Conservation (phyloP, 352 stramenopile genomes). For the Pythium aphanidermatum region DNA sequence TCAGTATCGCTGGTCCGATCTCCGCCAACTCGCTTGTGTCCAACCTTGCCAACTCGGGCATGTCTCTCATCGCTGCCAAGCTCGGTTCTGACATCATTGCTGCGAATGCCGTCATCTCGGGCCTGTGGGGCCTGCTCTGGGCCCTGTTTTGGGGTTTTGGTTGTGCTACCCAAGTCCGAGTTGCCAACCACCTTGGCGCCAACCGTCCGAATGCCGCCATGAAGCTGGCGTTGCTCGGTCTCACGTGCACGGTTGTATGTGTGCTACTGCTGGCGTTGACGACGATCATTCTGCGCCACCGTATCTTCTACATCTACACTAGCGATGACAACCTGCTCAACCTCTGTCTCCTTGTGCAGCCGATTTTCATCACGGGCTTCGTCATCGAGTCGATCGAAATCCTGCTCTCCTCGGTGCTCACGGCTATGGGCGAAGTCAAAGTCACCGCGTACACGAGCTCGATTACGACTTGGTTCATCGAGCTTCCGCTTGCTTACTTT, state of each 20-base stretch:
- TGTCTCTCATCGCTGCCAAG: conserved; percentile 64
- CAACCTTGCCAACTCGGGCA: conserved; percentile 61
- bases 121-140: conserved; percentile 61
- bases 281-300: conserved; percentile 25
- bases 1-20: conserved; percentile 56
- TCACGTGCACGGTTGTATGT: conserved; percentile 44
- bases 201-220: conserved; percentile 59
- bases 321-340: conserved; percentile 39
- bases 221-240: conserved; percentile 52
- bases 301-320: conserved; percentile 43
- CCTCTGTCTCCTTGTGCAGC: conserved; percentile 37
- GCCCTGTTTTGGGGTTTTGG: conserved; percentile 78
- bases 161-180: conserved; percentile 68
- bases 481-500: conserved; percentile 45
- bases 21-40: conserved; percentile 63
- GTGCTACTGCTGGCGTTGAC: conserved; percentile 37
- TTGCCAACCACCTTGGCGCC: conserved; percentile 70
- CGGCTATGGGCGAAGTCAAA: conserved; percentile 48
- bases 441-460: conserved; percentile 36
- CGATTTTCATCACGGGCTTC: conserved; percentile 43
- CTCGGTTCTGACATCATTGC: conserved; percentile 73
- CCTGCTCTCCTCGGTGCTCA: conserved; percentile 36
- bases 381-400: conserved; percentile 51
- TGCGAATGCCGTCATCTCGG: conserved; percentile 66
- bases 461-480: conserved; percentile 40